These are phyloP conservation scores for Zasmidium cellare DNA, from an alignment of 2,329 filamentous ascomycete species.

Conservation along the genomic window DNA sequence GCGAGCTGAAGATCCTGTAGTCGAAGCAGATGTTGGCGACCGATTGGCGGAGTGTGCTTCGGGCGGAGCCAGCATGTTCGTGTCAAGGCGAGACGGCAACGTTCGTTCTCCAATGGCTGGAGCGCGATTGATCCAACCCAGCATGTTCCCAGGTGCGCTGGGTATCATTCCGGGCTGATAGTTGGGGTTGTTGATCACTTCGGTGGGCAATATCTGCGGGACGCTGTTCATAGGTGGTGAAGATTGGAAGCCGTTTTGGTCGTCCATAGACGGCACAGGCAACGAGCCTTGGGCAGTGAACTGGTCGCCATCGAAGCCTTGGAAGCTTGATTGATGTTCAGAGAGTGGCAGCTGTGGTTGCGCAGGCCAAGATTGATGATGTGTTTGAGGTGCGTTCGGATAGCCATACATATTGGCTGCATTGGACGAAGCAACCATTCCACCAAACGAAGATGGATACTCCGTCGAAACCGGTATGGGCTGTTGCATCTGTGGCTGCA, in stretches of 20 bases:
- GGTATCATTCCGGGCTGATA: constrained; percentile 5
- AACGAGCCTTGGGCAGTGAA: background rate
- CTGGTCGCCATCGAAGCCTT: background rate
- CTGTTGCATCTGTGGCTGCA: background rate
- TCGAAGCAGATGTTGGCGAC: constrained; percentile 23
- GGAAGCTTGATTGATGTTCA: background rate
- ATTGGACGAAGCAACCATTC: background rate
- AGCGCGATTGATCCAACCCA: constrained; percentile 16
- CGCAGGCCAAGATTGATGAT: background rate
- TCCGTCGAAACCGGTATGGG: background rate
- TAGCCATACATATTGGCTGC: constrained; percentile 6
- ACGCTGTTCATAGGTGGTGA: background rate
- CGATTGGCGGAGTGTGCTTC: constrained; percentile 5
- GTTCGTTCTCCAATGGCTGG: constrained; percentile 11
- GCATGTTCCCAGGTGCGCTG: constrained; percentile 10
- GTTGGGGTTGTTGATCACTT: constrained; percentile 15
- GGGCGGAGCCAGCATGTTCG: constrained; percentile 16
- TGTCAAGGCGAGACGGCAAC: constrained; percentile 13
- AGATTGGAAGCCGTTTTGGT: background rate
- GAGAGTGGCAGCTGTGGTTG: background rate
- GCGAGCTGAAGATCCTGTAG: constrained; percentile 17
- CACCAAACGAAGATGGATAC: background rate
- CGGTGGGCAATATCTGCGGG: constrained; percentile 8
- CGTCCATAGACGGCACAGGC: background rate
- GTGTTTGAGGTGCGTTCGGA: background rate